Conservation (phyloP, 306 rosid genomes). For the Prunus campanulata region DNA sequence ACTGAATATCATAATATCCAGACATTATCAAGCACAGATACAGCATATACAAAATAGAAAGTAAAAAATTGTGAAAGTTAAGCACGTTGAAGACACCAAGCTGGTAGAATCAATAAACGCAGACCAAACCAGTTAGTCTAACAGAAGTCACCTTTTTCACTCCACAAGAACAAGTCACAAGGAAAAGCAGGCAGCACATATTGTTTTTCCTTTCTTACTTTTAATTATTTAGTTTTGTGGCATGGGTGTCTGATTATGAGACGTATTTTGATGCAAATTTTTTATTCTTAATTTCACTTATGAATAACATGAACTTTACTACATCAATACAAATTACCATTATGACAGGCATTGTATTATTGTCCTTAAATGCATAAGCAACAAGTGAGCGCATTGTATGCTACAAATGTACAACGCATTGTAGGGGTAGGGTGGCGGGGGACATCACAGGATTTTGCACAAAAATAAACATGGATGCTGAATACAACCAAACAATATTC, state of each 20-base stretch:
- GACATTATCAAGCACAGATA: not conserved
- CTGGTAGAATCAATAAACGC: not conserved
- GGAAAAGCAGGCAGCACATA: not conserved
- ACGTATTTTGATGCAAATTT: not conserved
- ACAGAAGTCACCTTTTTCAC: not conserved
- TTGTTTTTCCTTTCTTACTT: not conserved
- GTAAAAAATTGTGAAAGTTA: not conserved
- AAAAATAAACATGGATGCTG: no score
- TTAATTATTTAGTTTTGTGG: not conserved
- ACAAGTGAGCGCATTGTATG: not conserved
- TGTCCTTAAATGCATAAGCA: not conserved
- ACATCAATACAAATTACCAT: not conserved
- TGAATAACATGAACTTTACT: not conserved
- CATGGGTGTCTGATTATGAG: not conserved
- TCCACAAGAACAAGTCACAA: not conserved
- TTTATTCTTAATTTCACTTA: not conserved
- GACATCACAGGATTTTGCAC: no score
- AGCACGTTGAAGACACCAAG: not conserved
- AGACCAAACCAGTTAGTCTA: not conserved
- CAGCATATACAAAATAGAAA: not conserved
- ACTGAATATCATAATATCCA: not conserved
- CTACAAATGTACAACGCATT: not conserved
- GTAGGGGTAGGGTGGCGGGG: no score
- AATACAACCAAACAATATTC: not conserved
- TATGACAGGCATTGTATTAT: not conserved